Conservation (phyloP, 1,139 yeast species). For the Geotrichum cucujoidarum region DNA sequence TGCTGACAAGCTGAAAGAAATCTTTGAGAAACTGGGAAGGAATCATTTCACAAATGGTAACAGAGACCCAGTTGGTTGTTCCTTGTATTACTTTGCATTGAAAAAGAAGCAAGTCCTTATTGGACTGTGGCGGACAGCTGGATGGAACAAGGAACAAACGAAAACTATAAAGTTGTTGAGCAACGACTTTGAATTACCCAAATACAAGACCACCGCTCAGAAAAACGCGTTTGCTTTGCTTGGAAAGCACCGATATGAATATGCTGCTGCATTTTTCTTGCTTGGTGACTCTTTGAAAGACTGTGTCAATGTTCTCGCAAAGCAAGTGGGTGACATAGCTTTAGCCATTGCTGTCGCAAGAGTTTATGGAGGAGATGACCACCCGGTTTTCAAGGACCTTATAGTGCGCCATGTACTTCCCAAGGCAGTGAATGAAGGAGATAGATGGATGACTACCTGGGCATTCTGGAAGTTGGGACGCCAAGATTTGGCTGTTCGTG, state of each 20-base stretch:
- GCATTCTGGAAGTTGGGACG: slow-evolving; percentile 58
- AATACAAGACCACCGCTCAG: slow-evolving; percentile 85
- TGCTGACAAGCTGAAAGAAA: slow-evolving; percentile 45
- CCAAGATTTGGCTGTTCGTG: slow-evolving; percentile 25
- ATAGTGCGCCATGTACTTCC: slow-evolving; percentile 55
- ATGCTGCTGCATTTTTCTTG: slow-evolving; percentile 86
- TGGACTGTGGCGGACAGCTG: slow-evolving; percentile 78
- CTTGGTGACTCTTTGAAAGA: slow-evolving; percentile 75
- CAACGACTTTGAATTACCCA: slow-evolving; percentile 64
- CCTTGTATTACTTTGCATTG: slow-evolving; percentile 73
- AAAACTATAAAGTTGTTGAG: slow-evolving; percentile 72
- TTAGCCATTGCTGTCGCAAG: slow-evolving; percentile 80
- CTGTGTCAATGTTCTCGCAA: slow-evolving; percentile 66
- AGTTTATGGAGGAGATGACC: slow-evolving; percentile 56
- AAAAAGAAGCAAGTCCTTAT: slow-evolving; percentile 68
- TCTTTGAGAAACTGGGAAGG: slow-evolving; percentile 65
- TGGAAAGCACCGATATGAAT: slow-evolving; percentile 79
- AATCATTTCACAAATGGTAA: slow-evolving; percentile 40
- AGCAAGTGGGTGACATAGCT: slow-evolving; percentile 59
- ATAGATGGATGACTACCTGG: slow-evolving; percentile 82
- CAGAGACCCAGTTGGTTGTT: slow-evolving; percentile 69
- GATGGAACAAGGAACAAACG: slow-evolving; percentile 72
- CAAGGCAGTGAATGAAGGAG: slow-evolving; percentile 55
- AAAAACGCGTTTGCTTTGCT: slow-evolving; percentile 89
- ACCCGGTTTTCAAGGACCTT: slow-evolving; percentile 47